These are phyloP conservation scores for Fusarium fujikuroi DNA, from an alignment of 2,329 filamentous ascomycete species.

Conservation along the genomic window DNA sequence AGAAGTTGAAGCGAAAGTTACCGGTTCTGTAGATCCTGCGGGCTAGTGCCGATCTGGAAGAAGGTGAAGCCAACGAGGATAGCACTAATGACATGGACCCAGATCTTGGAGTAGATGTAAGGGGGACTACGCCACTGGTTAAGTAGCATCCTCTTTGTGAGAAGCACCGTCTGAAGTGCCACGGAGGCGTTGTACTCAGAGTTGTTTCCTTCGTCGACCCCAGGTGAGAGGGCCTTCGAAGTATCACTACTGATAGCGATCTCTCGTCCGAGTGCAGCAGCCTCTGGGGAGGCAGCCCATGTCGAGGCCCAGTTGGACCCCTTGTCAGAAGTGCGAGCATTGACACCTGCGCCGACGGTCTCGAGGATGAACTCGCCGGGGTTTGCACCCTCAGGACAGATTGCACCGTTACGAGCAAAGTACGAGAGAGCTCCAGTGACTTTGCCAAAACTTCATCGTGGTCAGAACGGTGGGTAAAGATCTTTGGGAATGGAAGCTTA, in stretches of 20 bases:
- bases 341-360: not conserved
- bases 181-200: not conserved
- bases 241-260: not conserved
- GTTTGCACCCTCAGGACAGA: not conserved
- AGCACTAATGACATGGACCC: not conserved
- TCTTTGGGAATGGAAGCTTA: not conserved
- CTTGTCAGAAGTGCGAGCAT: not conserved
- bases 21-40: not conserved
- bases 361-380: not conserved
- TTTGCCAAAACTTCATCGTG: not conserved
- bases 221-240: not conserved
- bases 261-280: not conserved
- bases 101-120: not conserved
- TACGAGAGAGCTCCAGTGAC: not conserved
- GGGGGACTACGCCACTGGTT: not conserved
- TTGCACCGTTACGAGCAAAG: not conserved
- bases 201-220: fast-evolving
- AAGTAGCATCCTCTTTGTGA: not conserved
- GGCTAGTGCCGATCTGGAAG: not conserved
- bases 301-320: not conserved
- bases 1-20: not conserved
- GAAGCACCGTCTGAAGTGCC: not conserved
- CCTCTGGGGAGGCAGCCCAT: not conserved
- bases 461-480: not conserved
- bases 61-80: not conserved